These are phyloP conservation scores for Trametes pubescens DNA, from an alignment of 1,284 basidiomycete genomes.

Conservation along the genomic window DNA sequence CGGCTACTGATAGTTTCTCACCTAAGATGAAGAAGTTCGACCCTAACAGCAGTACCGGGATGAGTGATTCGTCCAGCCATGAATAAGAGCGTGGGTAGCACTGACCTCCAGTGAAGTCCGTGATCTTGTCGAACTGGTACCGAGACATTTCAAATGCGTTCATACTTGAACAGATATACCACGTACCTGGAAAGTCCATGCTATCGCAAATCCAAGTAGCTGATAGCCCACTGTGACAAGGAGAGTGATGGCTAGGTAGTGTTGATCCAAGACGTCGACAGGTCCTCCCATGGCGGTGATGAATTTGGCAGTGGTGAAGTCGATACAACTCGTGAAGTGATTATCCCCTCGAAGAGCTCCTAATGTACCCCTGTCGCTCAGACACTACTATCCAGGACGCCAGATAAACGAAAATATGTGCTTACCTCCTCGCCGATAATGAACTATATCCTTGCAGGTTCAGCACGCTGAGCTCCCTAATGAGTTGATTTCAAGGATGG, in stretches of 20 bases:
- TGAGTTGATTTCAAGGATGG: too few relatives aligned
- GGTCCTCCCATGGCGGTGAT: conserved; percentile 35
- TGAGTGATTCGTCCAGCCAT: not conserved
- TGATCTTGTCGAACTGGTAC: conserved; percentile 79
- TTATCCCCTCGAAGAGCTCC: too few relatives aligned
- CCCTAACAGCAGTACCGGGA: conserved; percentile 45
- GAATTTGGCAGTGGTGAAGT: not conserved
- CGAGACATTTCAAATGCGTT: not conserved
- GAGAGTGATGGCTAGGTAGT: conserved; percentile 72
- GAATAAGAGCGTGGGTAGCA: not conserved
- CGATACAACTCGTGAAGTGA: too few relatives aligned
- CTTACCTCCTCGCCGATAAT: too few relatives aligned
- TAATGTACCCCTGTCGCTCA: too few relatives aligned
- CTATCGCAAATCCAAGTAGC: conserved; percentile 70
- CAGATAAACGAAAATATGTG: too few relatives aligned
- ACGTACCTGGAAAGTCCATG: conserved; percentile 65
- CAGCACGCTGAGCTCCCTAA: too few relatives aligned
- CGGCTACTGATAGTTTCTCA: conserved; percentile 29
- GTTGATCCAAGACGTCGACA: conserved; percentile 65
- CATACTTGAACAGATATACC: not conserved
- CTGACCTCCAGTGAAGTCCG: conserved; percentile 69
- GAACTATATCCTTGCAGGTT: too few relatives aligned
- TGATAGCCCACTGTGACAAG: conserved; percentile 76
- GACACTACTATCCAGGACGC: too few relatives aligned
- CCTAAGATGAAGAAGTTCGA: conserved; percentile 75